Conservation (phyloP, 2,329 filamentous ascomycete species). For the Graphiopsis chlorocephala region DNA sequence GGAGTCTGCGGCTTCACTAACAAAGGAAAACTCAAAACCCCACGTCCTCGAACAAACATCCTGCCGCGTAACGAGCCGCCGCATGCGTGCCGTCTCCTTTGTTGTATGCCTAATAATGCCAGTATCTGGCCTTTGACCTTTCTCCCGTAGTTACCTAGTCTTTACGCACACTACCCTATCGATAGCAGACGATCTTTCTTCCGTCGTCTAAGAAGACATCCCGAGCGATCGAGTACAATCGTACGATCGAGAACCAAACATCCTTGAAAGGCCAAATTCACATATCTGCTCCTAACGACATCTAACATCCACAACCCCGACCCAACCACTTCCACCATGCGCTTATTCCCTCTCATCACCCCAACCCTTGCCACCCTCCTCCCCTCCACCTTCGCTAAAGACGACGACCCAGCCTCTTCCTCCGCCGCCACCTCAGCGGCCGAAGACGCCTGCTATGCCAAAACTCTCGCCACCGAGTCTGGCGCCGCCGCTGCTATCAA, state of each 20-base stretch:
- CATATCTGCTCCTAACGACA: neutral
- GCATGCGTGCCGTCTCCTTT: neutral
- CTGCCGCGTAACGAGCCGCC: neutral
- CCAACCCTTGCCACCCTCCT: neutral
- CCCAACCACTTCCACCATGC: neutral
- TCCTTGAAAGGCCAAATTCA: neutral
- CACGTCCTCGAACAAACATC: neutral
- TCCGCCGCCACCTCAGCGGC: neutral
- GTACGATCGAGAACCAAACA: neutral
- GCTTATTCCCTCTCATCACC: neutral
- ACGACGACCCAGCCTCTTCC: constrained; percentile 6
- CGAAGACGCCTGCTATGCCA: constrained; percentile 2
- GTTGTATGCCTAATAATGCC: neutral
- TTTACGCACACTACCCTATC: neutral
- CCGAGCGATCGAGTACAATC: neutral
- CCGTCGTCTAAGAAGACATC: neutral
- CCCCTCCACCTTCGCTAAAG: neutral
- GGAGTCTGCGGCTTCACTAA: neutral
- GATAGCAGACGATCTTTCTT: neutral
- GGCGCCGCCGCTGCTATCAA: constrained; percentile 10
- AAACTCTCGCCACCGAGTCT: constrained; percentile 3
- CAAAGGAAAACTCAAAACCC: neutral
- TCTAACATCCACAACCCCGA: neutral
- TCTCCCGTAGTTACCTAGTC: neutral
- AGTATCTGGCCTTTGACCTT: neutral